Base-by-base conservation (phyloP, 73 alveolate species). In the Paramecium biaurelia region DNA sequence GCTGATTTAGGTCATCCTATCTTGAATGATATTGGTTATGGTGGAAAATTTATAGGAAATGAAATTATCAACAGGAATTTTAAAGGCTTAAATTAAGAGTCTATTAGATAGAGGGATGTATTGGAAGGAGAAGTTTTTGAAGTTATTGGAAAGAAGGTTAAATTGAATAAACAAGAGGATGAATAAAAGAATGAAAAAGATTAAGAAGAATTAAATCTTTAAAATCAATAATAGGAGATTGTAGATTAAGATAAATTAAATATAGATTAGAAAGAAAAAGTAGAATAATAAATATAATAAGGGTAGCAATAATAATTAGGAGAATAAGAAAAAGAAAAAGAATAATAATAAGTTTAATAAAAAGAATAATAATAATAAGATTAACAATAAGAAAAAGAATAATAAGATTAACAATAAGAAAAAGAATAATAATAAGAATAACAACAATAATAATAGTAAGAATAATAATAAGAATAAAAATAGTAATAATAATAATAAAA, bases 21-120 rank as follows among this genome's bases (percentile, higher is more conserved):
- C 3, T 97, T 98, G 14, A 98, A 98, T 96, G 99, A 98, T 95
- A 95, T 93, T 28, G 90, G 96, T 38, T 98, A 98, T 70, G 93
- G 93, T 8, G 93, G 93, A 11, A 42, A 89, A 14, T 89, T 89
- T 89, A 35, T 89, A 15, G 94, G 92, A 12, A 89, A 70, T 70
- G 90, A 82, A 10, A 68, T 89, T 18, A 24, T 89, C 10, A 89
- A 68, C 38, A 82, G 26, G 28, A 43, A 70, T 70, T 70, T 89
- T 58, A 63, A 63, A 8, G 84, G 84, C 1, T 63, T 63, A 63
- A 63, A 63, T 7, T 63, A 63, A 32, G 84, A 63, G 26, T 10
- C 49, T 7, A 32, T 63, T 11, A 63, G 84, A 26, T 24, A 63
- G 26, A 23, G 8, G 28, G 84, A 58, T 26, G 85, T 47, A 4